Base-by-base conservation (phyloP, 176 grass and related monocot species). In the Themeda triandra region DNA sequence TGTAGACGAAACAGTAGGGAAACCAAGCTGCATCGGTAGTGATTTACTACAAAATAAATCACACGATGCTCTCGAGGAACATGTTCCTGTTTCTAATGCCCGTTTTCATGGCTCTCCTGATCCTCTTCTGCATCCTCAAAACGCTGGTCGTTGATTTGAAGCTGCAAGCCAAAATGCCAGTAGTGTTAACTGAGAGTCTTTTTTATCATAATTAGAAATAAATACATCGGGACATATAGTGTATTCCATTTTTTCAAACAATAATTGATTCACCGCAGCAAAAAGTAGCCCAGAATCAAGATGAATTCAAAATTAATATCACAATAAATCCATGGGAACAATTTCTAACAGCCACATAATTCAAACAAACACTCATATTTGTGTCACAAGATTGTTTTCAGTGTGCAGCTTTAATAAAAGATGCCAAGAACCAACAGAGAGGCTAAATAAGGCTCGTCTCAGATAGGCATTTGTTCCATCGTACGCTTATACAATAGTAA, bases 71-170 rank as follows among this genome's bases (percentile, higher is more conserved):
- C 37, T 56, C 19, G 1, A 82, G 69, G 51, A 89, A 76, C 69
- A 73, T 58, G 35, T 39, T 56, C 28, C 40, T 29, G 75, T 70
- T 79, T 69, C 85, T 88, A 94, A 69, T 83, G 86, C 39, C 91
- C 89, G 82, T 87, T 89, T 78, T 80, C 85, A 12, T 56, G 31
- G 69, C 27, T 88, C 63, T 86, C 87, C 10, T 80, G 56, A 35
- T 90, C 88, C 87, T 98, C 96, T 0, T 95, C 96, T 45, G 96
- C 93, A 95, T 95, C 93, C 73, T 95, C 93, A n/a, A 98, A 98
- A 21, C 89, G 85, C 49, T 92, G 87, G 75, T 93, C 91, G 27
- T 89, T 83, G 78, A 98, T 95, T 51, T 92, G 91, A 84, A 98
- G 96, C 96, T 98, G 90, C 67, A 39, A 44, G 31, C 39, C 15